These are phyloP conservation scores for Saccharomycopsis schoenii DNA, from an alignment of 805 yeast genomes.

Conservation along the genomic window DNA sequence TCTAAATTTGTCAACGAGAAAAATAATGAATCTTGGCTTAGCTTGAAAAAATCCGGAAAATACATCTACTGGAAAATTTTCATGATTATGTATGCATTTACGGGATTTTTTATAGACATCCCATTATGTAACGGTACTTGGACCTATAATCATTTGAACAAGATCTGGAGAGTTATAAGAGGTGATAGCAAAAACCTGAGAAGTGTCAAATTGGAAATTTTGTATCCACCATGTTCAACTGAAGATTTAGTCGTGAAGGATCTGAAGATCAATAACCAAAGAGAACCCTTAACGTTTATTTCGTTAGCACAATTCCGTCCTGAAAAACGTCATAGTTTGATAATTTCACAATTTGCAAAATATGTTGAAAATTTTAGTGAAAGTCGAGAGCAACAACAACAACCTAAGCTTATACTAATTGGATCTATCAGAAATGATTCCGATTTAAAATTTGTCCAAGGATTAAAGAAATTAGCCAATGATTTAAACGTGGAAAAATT, in stretches of 20 bases:
- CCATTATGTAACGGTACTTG: conserved; percentile 81
- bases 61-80: conserved; percentile 64
- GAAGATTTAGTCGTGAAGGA: conserved; percentile 32
- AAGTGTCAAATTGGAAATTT: conserved; percentile 31
- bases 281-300: conserved; percentile 35
- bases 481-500: conserved; percentile 33
- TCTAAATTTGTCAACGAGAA: conserved; percentile 35
- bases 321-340: conserved; percentile 78
- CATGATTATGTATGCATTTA: conserved; percentile 50
- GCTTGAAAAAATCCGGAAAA: conserved; percentile 29
- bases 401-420: conserved; percentile 54
- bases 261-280: conserved; percentile 15
- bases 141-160: conserved; percentile 69
- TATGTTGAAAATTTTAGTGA: conserved; percentile 30
- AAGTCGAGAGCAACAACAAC: conserved; percentile 5
- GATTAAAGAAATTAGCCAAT: conserved; percentile 36
- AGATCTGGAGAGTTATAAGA: conserved; percentile 49
- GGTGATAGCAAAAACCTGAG: conserved; percentile 12
- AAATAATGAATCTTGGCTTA: conserved; percentile 8
- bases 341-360: conserved; percentile 52
- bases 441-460: conserved; percentile 52
- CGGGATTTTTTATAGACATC: conserved; percentile 57
- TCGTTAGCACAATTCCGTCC: conserved; percentile 91
- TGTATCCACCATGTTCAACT: conserved; percentile 89
- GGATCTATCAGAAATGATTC: conserved; percentile 73